Percentiles rank a stretch among this genome's conserved stretches.
phyloP scores from a whole-genome alignment of 2,329 filamentous ascomycete species.

The Cercospora sojina region DNA sequence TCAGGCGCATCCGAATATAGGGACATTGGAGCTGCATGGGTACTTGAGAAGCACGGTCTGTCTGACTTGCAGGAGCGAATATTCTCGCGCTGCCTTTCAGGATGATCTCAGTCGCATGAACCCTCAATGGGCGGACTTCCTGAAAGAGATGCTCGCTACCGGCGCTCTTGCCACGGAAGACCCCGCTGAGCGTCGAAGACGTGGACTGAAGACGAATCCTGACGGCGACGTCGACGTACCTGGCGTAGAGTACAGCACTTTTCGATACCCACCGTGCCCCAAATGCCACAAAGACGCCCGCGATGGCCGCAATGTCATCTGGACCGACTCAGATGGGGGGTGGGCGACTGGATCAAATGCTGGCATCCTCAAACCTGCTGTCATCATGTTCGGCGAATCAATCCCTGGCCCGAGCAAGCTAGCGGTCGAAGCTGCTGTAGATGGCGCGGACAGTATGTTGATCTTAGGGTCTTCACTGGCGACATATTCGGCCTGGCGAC shows the following conservation, averaged over 20 bases:
- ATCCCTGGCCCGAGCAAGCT: conserved; percentile 69
- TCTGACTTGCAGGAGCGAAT: conserved; percentile 70
- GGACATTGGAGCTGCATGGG: conserved; percentile 85
- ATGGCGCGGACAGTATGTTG: conserved; percentile 71
- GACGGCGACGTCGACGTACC: conserved; percentile 93
- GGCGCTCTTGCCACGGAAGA: conserved; percentile 79
- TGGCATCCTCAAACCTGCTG: conserved; percentile 86
- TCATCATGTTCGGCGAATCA: conserved; percentile 95
- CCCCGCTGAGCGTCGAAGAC: conserved; percentile 63
- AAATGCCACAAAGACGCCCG: conserved; percentile 67
- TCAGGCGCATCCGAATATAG: conserved; percentile 68
- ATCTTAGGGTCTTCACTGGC: conserved; percentile 87
- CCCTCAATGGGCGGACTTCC: conserved; percentile 77
- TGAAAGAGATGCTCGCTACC: conserved; percentile 67
- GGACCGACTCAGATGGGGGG: conserved; percentile 76
- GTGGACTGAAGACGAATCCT: conserved; percentile 79
- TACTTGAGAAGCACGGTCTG: conserved; percentile 82
- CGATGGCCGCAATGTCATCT: conserved; percentile 56
- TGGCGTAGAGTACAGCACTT: conserved; percentile 81
- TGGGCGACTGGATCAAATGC: conserved; percentile 59
- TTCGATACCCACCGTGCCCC: conserved; percentile 87
- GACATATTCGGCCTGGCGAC: conserved; percentile 90
- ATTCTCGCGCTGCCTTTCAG: conserved; percentile 74
- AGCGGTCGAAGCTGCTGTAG: conserved; percentile 76
- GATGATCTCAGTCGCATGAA: conserved; percentile 73